phyloP scores from a whole-genome alignment of 768 basidiomycete species.

The Lactarius vividus region DNA sequence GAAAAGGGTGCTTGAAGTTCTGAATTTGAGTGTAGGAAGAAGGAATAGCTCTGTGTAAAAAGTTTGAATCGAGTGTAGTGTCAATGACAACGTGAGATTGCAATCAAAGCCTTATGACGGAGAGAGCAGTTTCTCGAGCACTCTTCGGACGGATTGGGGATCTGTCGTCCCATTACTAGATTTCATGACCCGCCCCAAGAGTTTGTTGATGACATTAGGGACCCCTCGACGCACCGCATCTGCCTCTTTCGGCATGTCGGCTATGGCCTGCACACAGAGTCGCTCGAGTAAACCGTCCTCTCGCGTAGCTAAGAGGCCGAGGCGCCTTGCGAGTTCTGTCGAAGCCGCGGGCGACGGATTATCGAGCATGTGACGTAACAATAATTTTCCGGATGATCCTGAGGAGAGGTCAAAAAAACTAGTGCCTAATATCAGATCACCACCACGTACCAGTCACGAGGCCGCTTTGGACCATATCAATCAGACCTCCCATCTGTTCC shows the following conservation, averaged over 20 bases:
- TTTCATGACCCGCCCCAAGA: conserved; percentile 87
- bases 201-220: conserved; percentile 71
- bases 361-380: conserved; percentile 70
- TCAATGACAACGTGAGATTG: not conserved
- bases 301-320: conserved; percentile 46
- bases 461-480: conserved; percentile 67
- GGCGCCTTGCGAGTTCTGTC: conserved; percentile 46
- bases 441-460: conserved; percentile 61
- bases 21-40: not conserved
- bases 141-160: conserved; percentile 53
- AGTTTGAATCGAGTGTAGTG: conserved; percentile 1
- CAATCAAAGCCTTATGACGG: not conserved
- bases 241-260: conserved; percentile 62
- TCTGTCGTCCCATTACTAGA: conserved; percentile 75
- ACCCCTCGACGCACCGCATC: conserved; percentile 66
- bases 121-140: conserved; percentile 48
- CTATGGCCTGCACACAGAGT: conserved; percentile 65
- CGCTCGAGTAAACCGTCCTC: conserved; percentile 42
- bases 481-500: conserved; percentile 67
- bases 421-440: not conserved
- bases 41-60: not conserved
- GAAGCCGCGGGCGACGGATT: conserved; percentile 40
- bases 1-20: too few species aligned
- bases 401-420: conserved; percentile 21
- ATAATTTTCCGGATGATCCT: conserved; percentile 77